Base-by-base conservation (phyloP, 768 basidiomycete genomes). In the Dentipellis sp. region DNA sequence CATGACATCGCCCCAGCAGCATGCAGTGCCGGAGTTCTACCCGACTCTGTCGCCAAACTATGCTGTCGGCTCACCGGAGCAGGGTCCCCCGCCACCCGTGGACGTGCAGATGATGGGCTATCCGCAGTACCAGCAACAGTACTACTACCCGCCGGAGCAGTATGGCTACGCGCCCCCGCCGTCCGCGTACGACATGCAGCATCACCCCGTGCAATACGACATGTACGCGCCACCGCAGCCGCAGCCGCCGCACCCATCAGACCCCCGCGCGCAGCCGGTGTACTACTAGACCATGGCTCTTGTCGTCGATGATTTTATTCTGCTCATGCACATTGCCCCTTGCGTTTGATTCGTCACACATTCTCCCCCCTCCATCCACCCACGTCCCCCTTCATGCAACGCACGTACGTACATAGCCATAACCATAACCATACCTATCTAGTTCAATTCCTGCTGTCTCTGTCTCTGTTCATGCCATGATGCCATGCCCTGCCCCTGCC, bases 111-210 rank as follows among this genome's bases (percentile, higher is more conserved):
- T 81, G 75, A 77, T 82, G 72, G 69, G 70, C 49, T 87, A 86
- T 55, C 64, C 78, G 21, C 67, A 76, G n/a, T 86, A 87, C 51
- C 79, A 78, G 38, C 76, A 80, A 62, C 76, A 74, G 40, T 87
- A 87, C 72, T 89, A 86, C 68, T 86, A 84, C 67, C 29, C 21
- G 3, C 83, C 84, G 21, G 83, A 85, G 52, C 75, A 78, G 58
- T 88, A 88, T 52, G 75, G 72, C 63, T 88, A 88, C 67, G 72
- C 78, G 57, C 75, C 82, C 34, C 40, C 40, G 19, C 40, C 40
- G 19, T 29, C 29, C 29, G 29, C 29, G 19, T 45, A 45, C 16
- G 42, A 17, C 42, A 19, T 17, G 42, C 42, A n/a, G 16, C 82
- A 82, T 46, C 83, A 83, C 61, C 68, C 73, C 59, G 77, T 79